phyloP scores from a whole-genome alignment of 805 yeast genomes.

The Wickerhamomyces canadensis region DNA sequence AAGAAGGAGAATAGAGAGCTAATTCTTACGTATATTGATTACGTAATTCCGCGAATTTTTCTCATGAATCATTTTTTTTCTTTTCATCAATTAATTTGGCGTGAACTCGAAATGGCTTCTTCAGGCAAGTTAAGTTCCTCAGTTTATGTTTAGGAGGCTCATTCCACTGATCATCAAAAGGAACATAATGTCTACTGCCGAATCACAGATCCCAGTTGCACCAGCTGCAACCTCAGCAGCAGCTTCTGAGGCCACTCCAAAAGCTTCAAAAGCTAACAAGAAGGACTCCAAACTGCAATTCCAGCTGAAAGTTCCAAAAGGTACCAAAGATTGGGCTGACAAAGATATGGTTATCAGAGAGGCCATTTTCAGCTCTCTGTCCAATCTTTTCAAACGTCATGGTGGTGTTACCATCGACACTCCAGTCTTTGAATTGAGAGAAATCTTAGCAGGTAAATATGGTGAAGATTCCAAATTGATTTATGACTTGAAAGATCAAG shows the following conservation, averaged over 20 bases:
- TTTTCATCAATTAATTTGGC: too few species aligned
- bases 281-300: conserved; percentile 51
- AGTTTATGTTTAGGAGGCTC: conserved; percentile 3
- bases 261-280: conserved; percentile 9
- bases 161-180: conserved; percentile 1
- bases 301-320: conserved; percentile 91
- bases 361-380: conserved; percentile 71
- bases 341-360: conserved; percentile 95
- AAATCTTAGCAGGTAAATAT: conserved; percentile 92
- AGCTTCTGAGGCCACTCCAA: conserved; percentile 2
- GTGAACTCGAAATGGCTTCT: too few species aligned
- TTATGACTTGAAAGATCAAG: conserved; percentile 95
- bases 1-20: too few species aligned
- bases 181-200: conserved; percentile 2
- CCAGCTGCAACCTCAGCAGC: conserved; percentile 5
- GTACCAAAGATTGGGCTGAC: conserved; percentile 98
- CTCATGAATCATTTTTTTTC: too few species aligned
- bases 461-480: conserved; percentile 98
- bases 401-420: conserved; percentile 99
- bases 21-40: too few species aligned
- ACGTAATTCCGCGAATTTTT: too few species aligned
- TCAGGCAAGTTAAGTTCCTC: background rate
- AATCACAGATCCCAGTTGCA: conserved; percentile 1
- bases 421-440: conserved; percentile 95
- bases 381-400: conserved; percentile 80